phyloP scores from a whole-genome alignment of 768 basidiomycete genomes.

The Kwoniella shandongensis region DNA sequence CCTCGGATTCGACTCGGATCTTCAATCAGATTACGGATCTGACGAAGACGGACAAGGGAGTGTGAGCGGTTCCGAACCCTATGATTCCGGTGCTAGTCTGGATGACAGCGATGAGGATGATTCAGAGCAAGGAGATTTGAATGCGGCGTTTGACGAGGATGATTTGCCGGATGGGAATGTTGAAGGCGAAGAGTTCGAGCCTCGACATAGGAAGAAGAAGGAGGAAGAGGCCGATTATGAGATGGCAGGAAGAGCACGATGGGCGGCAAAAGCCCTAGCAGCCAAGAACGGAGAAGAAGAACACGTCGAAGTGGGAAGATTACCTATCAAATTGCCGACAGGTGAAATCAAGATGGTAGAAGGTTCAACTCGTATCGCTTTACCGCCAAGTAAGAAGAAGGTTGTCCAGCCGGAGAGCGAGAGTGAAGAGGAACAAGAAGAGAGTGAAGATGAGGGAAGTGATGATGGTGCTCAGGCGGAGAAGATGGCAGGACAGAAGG shows the following conservation, averaged over 20 bases:
- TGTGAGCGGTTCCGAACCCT: constrained; percentile 60
- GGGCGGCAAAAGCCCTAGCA: constrained; percentile 21
- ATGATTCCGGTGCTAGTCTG: constrained; percentile 53
- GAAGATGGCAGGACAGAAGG: constrained; percentile 44
- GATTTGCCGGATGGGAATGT: constrained; percentile 6
- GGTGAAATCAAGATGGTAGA: constrained; percentile 66
- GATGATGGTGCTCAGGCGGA: constrained; percentile 43
- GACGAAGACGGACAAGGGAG: constrained; percentile 47
- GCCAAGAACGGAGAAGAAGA: constrained; percentile 26
- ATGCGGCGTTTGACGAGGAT: constrained; percentile 22
- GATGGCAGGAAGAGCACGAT: constrained; percentile 58
- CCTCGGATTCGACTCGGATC: constrained; percentile 56
- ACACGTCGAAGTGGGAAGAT: constrained; percentile 50
- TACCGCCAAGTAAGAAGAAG: constrained; percentile 42
- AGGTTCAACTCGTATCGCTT: constrained; percentile 47
- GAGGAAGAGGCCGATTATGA: constrained; percentile 58
- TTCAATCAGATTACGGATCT: constrained; percentile 53
- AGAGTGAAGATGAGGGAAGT: constrained; percentile 36
- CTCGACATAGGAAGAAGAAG: constrained; percentile 64
- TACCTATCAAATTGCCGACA: constrained; percentile 83
- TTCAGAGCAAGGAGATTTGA: constrained; percentile 24
- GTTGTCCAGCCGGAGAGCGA: constrained; percentile 16
- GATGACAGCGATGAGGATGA: constrained; percentile 39
- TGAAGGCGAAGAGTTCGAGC: constrained; percentile 25
- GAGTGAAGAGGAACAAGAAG: constrained; percentile 33